These are phyloP conservation scores for Candida ulmi DNA, from an alignment of 805 yeast genomes.

Conservation along the genomic window DNA sequence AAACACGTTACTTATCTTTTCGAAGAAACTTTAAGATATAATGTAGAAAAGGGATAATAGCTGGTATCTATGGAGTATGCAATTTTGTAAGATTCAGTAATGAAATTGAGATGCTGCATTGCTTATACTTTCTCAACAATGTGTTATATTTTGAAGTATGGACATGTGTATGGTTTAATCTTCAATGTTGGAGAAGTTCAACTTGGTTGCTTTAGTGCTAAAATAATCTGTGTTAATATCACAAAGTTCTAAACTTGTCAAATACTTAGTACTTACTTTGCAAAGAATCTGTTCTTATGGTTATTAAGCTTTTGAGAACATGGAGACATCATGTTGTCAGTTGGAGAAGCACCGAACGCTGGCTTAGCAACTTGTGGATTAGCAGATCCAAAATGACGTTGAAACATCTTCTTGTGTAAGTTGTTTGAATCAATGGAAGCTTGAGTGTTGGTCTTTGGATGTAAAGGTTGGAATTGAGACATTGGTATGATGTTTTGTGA, in stretches of 20 bases:
- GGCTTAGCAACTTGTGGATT: background rate
- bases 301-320: constrained; percentile 50
- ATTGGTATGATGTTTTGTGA: background rate
- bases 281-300: constrained; percentile 38
- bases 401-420: constrained; percentile 18
- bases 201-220: constrained; percentile 20
- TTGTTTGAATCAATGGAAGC: background rate
- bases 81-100: too few relatives aligned
- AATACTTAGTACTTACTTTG: constrained; percentile 23
- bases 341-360: constrained; percentile 42
- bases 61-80: too few relatives aligned
- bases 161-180: constrained; percentile 1
- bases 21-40: too few relatives aligned
- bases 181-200: constrained; percentile 16
- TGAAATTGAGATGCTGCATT: too few relatives aligned
- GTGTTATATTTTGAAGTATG: too few relatives aligned
- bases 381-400: constrained; percentile 11
- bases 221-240: background rate
- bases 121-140: too few relatives aligned
- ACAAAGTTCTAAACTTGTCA: background rate
- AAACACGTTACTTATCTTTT: too few relatives aligned
- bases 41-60: too few relatives aligned
- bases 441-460: constrained; percentile 8
- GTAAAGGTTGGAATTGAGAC: constrained; percentile 25
- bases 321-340: constrained; percentile 54